Evolutionary conservation across 257 asterid genomes (phyloP), one percentile per base, ranked within the genome.

Genomic region (Primulina eburnea): DNA sequence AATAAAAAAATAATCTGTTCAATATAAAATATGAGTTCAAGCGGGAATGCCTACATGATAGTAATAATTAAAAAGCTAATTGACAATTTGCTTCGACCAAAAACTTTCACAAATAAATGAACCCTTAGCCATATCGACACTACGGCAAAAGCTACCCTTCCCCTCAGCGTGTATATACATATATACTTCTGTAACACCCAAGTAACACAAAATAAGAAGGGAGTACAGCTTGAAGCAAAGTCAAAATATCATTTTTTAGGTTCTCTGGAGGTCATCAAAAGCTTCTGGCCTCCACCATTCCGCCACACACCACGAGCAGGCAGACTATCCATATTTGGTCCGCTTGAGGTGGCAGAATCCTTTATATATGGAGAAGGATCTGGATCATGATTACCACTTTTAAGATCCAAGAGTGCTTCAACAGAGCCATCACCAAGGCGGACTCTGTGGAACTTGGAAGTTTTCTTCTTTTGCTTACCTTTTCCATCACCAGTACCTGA

Each of bases 201-300:
- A 68, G 16, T 26, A 76, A 63, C 24, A 6, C 74, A 71, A 32
- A 65, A 40, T 59, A 62, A 17, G 59, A 67, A 56, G 57, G 59
- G 69, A 66, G 64, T 28, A 21, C 72, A 76, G 26, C 68, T 60
- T 32, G 38, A 33, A 72, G 21, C 7, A 59, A 53, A 69, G n/a
- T 62, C 37, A 21, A 21, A 60, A 58, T 71, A 64, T 80, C 81
- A 75, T 34, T 75, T 84, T 76, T 71, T 88, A 21, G 83, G 72
- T 64, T 76, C 85, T 78, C 73, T 78, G 50, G 85, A 71, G 74
- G 78, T 74, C 62, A 32, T 60, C 50, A 90, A 72, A 61, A 94
- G 90, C 83, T 79, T 89, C 76, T 89, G 96, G 62, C 96, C 97
- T n/a, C 99, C 97, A 34, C 92, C 88, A 56, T 81, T 87, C 74